Conservation (phyloP, 768 basidiomycete species). For the Coprinellus aureogranulatus region DNA sequence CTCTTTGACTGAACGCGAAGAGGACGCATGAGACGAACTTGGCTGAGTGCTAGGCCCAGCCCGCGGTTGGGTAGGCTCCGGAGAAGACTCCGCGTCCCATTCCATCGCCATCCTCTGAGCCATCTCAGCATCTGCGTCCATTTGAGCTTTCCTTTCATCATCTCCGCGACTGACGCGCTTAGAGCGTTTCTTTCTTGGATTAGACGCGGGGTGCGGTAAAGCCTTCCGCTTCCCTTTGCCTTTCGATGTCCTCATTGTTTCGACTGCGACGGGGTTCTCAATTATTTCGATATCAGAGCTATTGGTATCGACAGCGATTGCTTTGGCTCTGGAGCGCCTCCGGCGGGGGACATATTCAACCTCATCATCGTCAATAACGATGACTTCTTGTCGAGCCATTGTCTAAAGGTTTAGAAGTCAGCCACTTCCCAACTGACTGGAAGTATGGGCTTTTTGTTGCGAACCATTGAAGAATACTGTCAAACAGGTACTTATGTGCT, state of each 20-base stretch:
- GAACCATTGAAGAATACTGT: not conserved
- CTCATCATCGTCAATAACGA: slow-evolving; percentile 28
- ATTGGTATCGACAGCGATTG: not conserved
- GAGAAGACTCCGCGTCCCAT: slow-evolving; percentile 29
- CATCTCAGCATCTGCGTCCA: not conserved
- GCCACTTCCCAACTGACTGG: not conserved
- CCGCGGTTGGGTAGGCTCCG: not conserved
- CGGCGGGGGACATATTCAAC: slow-evolving; percentile 17
- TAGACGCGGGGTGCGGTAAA: slow-evolving; percentile 13
- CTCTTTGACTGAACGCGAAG: not conserved
- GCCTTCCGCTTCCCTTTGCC: slow-evolving; percentile 31
- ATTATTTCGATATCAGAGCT: slow-evolving; percentile 29
- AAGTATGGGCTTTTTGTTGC: slow-evolving; percentile 11
- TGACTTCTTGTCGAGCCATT: slow-evolving; percentile 16
- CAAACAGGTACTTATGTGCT: not conserved
- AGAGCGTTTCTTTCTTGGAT: slow-evolving; percentile 2
- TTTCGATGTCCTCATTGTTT: slow-evolving; percentile 41
- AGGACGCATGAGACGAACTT: not conserved
- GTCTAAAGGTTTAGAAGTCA: slow-evolving; percentile 15
- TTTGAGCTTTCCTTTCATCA: slow-evolving; percentile 30
- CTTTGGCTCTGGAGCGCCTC: slow-evolving; percentile 3
- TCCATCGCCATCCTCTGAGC: slow-evolving; percentile 34
- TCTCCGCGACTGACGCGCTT: slow-evolving; percentile 21
- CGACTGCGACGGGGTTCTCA: slow-evolving; percentile 38
- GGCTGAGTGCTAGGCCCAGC: slow-evolving; percentile 3